Conservation (phyloP, 306 rosid genomes). For the Dicorynia guianensis region DNA sequence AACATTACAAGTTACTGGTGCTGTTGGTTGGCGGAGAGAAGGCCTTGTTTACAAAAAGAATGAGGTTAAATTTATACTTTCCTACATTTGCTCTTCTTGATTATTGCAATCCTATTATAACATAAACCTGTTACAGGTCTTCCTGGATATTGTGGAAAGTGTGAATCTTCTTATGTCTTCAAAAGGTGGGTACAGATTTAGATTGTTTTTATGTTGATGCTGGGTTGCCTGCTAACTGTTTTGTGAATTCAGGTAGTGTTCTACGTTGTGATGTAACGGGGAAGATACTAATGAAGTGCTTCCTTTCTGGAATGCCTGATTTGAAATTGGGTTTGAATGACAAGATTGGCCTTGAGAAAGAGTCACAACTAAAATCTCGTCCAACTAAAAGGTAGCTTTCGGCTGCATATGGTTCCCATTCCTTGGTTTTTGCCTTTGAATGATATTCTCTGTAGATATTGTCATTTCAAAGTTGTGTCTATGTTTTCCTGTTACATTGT, state of each 20-base stretch:
- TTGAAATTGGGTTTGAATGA: slow-evolving; percentile 95
- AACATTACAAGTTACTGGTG: slow-evolving; percentile 94
- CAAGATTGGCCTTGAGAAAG: slow-evolving; percentile 98
- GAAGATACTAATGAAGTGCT: slow-evolving; percentile 95
- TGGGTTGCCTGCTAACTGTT: slow-evolving; percentile 39
- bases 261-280: slow-evolving; percentile 92
- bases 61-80: slow-evolving; percentile 56
- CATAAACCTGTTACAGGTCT: slow-evolving; percentile 63
- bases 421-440: slow-evolving; percentile 5
- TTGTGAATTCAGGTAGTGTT: slow-evolving; percentile 73
- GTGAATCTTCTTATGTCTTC: slow-evolving; percentile 97
- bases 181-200: slow-evolving; percentile 64
- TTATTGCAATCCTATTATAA: slow-evolving; percentile 15
- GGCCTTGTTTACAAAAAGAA: slow-evolving; percentile 92
- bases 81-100: slow-evolving; percentile 19
- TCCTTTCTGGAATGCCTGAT: slow-evolving; percentile 98
- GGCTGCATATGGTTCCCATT: slow-evolving; percentile 22
- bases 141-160: slow-evolving; percentile 92
- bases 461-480: slow-evolving; percentile 13
- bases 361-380: slow-evolving; percentile 83
- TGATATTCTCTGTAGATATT: slow-evolving; percentile 27
- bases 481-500: slow-evolving; percentile 4
- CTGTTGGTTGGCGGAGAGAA: slow-evolving; percentile 98
- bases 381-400: slow-evolving; percentile 80
- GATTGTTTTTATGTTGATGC: slow-evolving; percentile 10